Evolutionary conservation across 257 asterid species (phyloP).

Genomic region (Solanum clarkiae): DNA sequence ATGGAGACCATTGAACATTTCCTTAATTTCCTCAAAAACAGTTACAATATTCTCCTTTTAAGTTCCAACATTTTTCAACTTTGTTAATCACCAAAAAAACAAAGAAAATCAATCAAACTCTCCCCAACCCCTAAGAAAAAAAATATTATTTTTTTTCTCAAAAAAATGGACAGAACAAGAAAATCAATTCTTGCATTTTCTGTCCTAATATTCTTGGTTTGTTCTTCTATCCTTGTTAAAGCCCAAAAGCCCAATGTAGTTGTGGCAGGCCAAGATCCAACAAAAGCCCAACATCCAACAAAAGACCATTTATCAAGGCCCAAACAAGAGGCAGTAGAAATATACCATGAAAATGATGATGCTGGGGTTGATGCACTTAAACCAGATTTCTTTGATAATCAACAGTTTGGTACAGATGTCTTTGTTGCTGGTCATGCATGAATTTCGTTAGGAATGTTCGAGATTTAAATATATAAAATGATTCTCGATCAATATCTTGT

Average conservation of each 20-base stretch:
- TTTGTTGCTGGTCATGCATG: not conserved
- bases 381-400: not conserved
- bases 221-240: not conserved
- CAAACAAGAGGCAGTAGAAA: not conserved
- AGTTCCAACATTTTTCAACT: not conserved
- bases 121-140: not conserved
- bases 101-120: not conserved
- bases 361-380: not conserved
- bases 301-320: not conserved
- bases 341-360: not conserved
- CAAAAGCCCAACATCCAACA: not conserved
- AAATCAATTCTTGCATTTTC: not conserved
- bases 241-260: not conserved
- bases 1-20: not conserved
- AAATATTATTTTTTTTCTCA: not conserved
- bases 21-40: not conserved
- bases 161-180: slow-evolving; percentile 2
- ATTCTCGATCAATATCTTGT: not conserved
- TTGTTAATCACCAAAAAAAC: not conserved
- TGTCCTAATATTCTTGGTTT: not conserved
- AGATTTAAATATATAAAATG: not conserved
- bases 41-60: not conserved
- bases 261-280: not conserved
- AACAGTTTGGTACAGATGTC: not conserved
- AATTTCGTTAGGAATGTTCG: not conserved